phyloP scores from a whole-genome alignment of 768 basidiomycete species.

The Agaricus subrufescens region DNA sequence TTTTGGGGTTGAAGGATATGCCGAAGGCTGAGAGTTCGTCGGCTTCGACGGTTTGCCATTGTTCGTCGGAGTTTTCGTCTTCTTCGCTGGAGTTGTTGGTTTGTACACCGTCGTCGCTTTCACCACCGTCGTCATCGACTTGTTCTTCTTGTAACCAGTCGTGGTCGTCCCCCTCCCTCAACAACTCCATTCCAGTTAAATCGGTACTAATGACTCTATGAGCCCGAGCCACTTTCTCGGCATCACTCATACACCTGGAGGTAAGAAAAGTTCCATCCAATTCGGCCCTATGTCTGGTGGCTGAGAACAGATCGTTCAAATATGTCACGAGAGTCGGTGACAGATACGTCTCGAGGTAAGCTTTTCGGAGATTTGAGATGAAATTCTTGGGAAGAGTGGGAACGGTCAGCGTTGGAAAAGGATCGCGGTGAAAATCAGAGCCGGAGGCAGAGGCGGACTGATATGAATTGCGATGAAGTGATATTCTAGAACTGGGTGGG shows the following conservation, averaged over 20 bases:
- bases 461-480: conserved; percentile 22
- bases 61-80: too few species aligned
- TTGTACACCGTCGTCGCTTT: not conserved
- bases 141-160: conserved; percentile 4
- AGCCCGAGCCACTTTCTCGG: conserved; percentile 63
- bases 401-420: conserved; percentile 8
- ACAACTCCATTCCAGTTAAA: conserved; percentile 54
- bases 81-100: too few species aligned
- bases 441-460: conserved; percentile 12
- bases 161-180: conserved; percentile 20
- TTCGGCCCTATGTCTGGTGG: conserved; percentile 64
- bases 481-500: conserved; percentile 26
- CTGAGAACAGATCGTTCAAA: conserved; percentile 67
- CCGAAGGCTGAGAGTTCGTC: too few species aligned
- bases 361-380: conserved; percentile 23
- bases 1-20: too few species aligned
- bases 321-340: conserved; percentile 56
- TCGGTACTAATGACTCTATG: conserved; percentile 61
- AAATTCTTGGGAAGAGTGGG: conserved; percentile 23
- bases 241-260: conserved; percentile 54
- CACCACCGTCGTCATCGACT: conserved; percentile 1
- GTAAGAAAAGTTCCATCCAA: conserved; percentile 70
- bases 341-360: conserved; percentile 35
- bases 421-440: too few species aligned
- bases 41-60: too few species aligned